Percentiles rank a stretch among this genome's conserved stretches.
Evolutionary conservation across 2,329 filamentous ascomycete genomes (phyloP).

Genomic region (Aspergillus pseudotamarii): DNA sequence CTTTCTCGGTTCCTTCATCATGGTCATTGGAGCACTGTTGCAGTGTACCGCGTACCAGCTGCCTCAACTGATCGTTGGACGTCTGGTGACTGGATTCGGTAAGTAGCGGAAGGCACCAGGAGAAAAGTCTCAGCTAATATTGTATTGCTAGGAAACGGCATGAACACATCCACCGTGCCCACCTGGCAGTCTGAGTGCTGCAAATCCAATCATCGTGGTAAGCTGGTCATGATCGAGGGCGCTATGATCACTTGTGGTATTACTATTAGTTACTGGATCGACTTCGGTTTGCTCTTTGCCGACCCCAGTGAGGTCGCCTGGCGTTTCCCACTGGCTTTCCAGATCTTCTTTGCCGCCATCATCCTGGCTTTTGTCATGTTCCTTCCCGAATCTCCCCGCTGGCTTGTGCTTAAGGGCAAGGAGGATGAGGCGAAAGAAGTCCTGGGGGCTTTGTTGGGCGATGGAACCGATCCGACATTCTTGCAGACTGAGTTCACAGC

Average conservation of each 20-base stretch:
- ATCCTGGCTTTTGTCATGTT: slow-evolving; percentile 53
- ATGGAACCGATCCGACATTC: slow-evolving; percentile 48
- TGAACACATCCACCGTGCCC: slow-evolving; percentile 57
- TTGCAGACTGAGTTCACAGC: slow-evolving; percentile 53
- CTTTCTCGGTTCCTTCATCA: slow-evolving; percentile 52
- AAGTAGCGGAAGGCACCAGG: slow-evolving; percentile 1
- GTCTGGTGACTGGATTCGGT: slow-evolving; percentile 56
- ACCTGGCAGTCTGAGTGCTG: slow-evolving; percentile 57
- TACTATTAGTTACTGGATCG: slow-evolving; percentile 55
- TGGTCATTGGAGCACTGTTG: slow-evolving; percentile 53
- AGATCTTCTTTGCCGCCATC: slow-evolving; percentile 58
- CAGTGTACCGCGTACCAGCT: slow-evolving; percentile 52
- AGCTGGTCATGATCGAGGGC: slow-evolving; percentile 58
- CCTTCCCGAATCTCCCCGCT: slow-evolving; percentile 61
- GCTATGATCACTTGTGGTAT: slow-evolving; percentile 56
- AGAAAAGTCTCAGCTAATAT: not conserved
- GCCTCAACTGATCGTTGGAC: slow-evolving; percentile 54
- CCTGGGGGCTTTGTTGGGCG: slow-evolving; percentile 50
- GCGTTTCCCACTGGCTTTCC: slow-evolving; percentile 61
- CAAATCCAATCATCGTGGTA: slow-evolving; percentile 53
- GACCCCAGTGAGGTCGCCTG: slow-evolving; percentile 53
- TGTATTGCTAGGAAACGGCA: slow-evolving; percentile 40
- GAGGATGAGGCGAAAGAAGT: slow-evolving; percentile 56
- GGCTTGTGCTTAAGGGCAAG: slow-evolving; percentile 59
- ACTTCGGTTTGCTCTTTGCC: slow-evolving; percentile 57